Base-by-base conservation (phyloP, 768 basidiomycete species). In the Guyanaporus albipodus region DNA sequence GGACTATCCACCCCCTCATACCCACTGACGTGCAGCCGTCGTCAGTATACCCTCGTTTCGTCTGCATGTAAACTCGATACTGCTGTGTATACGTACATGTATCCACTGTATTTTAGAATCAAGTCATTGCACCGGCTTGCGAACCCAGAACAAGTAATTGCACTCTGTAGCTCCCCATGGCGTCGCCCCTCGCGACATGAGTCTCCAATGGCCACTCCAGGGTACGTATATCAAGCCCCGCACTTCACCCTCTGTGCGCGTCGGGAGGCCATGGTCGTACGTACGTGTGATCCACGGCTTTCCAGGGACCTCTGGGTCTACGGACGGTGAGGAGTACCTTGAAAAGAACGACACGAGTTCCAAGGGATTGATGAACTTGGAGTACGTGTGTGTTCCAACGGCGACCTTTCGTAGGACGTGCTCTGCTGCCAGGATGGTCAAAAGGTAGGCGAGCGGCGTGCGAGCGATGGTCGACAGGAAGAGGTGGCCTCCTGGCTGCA, bases 401-500 rank as follows among this genome's bases (percentile, higher is more conserved):
- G 85, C 71, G 42, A 98, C 96, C 59, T 88, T 76, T 4, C 85
- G 74, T 14, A 94, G 72, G 48, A 92, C 63, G 36, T 89, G 70
- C 67, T 99, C 95, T 2, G 94, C 95, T 27, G 91, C 67, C 37
- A 83, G 70, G 51, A 89, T 83, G 5, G 85, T 83, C 27, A 88
- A 63, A 39, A 86, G 64, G 55, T 81, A 81, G n/a, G 86, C 69
- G 33, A 89, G 73, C 4, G 84, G 82, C 9, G 85, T 87, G 31
- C 96, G 88, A 0, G 95, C 83, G 53, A 99, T 88, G 12, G 95
- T 98, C 11, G 94, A 97, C 29, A 99, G 75, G 73, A 98, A 88
- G 15, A 99, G 78, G 60, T 95, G 91, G 4, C 96, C 95, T 6
- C 93, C 93, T 10, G 96, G 96, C 93, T 97, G 56, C 21, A 27